A percentile compares a stretch with the other conserved stretches of the same genome.
phyloP scores from a whole-genome alignment of 2,329 filamentous ascomycete species.

The Macrophomina phaseolina region DNA sequence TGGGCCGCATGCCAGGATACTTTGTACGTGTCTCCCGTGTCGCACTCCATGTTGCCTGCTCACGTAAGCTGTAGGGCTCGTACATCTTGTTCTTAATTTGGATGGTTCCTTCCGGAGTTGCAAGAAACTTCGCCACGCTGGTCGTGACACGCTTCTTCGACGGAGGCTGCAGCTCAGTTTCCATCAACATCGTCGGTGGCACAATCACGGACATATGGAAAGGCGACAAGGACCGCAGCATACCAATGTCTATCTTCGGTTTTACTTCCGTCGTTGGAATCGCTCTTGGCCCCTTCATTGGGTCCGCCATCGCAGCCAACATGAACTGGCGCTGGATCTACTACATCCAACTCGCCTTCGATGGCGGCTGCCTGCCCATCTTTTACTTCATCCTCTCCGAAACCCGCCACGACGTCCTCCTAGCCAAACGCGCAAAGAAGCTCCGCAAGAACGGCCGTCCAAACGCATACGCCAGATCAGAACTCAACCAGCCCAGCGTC shows the following conservation, averaged over 20 bases:
- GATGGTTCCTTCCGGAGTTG: slow-evolving; percentile 50
- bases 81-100: slow-evolving; percentile 48
- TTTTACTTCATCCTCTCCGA: slow-evolving; percentile 50
- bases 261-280: slow-evolving; percentile 52
- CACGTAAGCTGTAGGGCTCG: background rate
- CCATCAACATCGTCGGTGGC: slow-evolving; percentile 47
- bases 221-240: slow-evolving; percentile 46
- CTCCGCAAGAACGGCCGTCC: slow-evolving; percentile 45
- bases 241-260: slow-evolving; percentile 52
- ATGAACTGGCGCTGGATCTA: slow-evolving; percentile 46
- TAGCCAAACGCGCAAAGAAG: slow-evolving; percentile 48
- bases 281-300: slow-evolving; percentile 53
- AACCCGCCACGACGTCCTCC: slow-evolving; percentile 50
- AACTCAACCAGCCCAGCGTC: slow-evolving; percentile 35
- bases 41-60: background rate
- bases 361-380: slow-evolving; percentile 48
- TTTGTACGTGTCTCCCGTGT: slow-evolving; percentile 35
- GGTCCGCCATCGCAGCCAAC: slow-evolving; percentile 30
- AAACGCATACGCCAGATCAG: slow-evolving; percentile 38
- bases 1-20: slow-evolving; percentile 53
- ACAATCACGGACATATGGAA: slow-evolving; percentile 47
- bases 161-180: slow-evolving; percentile 50
- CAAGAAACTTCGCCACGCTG: slow-evolving; percentile 53
- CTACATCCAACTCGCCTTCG: slow-evolving; percentile 52
- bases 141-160: slow-evolving; percentile 53